phyloP scores from a whole-genome alignment of 176 grass and related monocot genomes.

The Stipa capillata region DNA sequence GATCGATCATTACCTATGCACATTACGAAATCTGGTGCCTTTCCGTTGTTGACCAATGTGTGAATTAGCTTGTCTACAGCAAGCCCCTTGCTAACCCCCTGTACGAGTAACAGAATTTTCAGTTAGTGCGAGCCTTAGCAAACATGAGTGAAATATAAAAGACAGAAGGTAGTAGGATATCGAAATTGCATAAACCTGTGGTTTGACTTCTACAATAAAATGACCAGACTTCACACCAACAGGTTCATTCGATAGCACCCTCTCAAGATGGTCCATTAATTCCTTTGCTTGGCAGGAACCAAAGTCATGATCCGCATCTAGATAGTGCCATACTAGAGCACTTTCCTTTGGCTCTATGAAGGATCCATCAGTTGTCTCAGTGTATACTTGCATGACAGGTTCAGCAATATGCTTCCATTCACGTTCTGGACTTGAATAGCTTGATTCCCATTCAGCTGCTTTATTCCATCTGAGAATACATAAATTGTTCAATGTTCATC shows the following conservation, averaged over 20 bases:
- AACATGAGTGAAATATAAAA: neutral
- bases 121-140: neutral
- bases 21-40: conserved; percentile 68
- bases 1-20: conserved; percentile 82
- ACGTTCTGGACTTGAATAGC: conserved; percentile 18
- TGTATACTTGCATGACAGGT: conserved; percentile 80
- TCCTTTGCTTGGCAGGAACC: conserved; percentile 94
- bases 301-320: conserved; percentile 79
- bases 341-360: conserved; percentile 82
- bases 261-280: conserved; percentile 76
- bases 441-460: conserved; percentile 52
- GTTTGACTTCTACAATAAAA: conserved; percentile 94
- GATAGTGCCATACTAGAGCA: conserved; percentile 86
- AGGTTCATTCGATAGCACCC: conserved; percentile 84
- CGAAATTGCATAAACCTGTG: conserved; percentile 44
- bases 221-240: conserved; percentile 84
- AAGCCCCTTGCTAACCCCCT: conserved; percentile 85
- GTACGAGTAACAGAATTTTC: conserved; percentile 3
- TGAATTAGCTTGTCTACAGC: conserved; percentile 67
- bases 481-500: conserved; percentile 10
- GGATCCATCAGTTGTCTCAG: conserved; percentile 86
- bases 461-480: conserved; percentile 60
- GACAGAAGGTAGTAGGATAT: neutral
- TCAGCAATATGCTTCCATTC: conserved; percentile 90
- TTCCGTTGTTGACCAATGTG: conserved; percentile 35